phyloP scores from a whole-genome alignment of 2,329 filamentous ascomycete genomes.

The Xylaria hypoxylon region DNA sequence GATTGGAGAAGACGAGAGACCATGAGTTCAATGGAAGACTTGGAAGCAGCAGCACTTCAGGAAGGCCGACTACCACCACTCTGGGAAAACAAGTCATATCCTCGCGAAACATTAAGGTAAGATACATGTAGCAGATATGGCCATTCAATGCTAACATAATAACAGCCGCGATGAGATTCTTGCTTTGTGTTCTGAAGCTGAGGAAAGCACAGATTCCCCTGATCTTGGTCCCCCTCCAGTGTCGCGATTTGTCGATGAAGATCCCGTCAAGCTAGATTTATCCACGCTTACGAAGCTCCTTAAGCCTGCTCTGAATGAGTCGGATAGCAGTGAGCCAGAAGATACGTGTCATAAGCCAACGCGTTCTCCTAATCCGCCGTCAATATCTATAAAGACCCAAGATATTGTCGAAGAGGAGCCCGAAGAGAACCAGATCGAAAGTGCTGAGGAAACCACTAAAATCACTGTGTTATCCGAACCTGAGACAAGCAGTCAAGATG shows the following conservation, averaged over 20 bases:
- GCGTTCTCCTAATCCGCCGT: background rate
- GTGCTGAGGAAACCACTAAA: conserved; percentile 10
- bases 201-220: conserved; percentile 69
- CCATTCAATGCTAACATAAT: conserved; percentile 41
- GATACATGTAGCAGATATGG: conserved; percentile 8
- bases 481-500: conserved; percentile 41
- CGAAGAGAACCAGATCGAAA: conserved; percentile 8
- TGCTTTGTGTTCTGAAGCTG: conserved; percentile 64
- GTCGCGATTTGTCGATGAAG: conserved; percentile 68
- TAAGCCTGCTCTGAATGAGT: conserved; percentile 30
- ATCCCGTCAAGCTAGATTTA: conserved; percentile 65
- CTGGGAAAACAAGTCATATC: conserved; percentile 75
- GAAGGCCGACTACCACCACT: conserved; percentile 74
- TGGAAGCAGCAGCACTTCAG: conserved; percentile 62
- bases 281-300: conserved; percentile 49
- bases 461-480: conserved; percentile 28
- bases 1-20: conserved; percentile 68
- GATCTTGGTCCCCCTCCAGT: conserved; percentile 74
- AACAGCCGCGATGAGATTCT: conserved; percentile 71
- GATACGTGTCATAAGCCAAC: conserved; percentile 7
- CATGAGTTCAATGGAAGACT: conserved; percentile 56
- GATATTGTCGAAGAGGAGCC: conserved; percentile 15
- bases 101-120: conserved; percentile 75
- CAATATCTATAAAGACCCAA: conserved; percentile 18
- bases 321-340: conserved; percentile 23